Percentiles rank a stretch among this genome's conserved stretches.
phyloP scores from a whole-genome alignment of 164 flowering plant species.

The Kalanchoe fedtschenkoi region DNA sequence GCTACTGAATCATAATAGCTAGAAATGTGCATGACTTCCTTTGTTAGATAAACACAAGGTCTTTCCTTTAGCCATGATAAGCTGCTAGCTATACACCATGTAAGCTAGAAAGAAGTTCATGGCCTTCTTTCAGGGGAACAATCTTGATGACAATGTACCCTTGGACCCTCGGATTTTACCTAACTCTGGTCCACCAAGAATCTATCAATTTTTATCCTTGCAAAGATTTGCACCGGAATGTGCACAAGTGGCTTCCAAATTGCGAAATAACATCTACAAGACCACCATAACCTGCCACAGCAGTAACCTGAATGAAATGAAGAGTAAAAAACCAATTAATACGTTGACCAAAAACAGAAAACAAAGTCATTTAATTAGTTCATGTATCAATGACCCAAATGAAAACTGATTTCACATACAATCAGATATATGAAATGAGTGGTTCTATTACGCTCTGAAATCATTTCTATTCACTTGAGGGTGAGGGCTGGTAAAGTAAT shows the following conservation, averaged over 20 bases:
- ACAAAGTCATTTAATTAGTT: background rate
- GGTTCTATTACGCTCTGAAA: background rate
- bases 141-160: background rate
- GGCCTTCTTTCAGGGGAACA: background rate
- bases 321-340: too few relatives aligned
- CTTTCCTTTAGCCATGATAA: background rate
- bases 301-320: constrained; percentile 44
- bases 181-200: background rate
- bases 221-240: constrained; percentile 44
- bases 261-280: constrained; percentile 82
- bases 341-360: background rate
- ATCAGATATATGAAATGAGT: background rate
- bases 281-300: constrained; percentile 91
- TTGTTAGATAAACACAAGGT: too few relatives aligned
- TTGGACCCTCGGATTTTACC: background rate
- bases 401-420: background rate
- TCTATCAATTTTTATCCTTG: background rate
- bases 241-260: constrained; percentile 88
- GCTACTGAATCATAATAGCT: too few relatives aligned
- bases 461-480: background rate
- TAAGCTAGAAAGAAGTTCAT: background rate
- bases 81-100: background rate
- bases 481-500: background rate
- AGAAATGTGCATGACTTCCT: too few relatives aligned
- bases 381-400: background rate